Evolutionary conservation across 2,329 filamentous ascomycete genomes (phyloP).

Genomic region (Ceratocystis destructans): DNA sequence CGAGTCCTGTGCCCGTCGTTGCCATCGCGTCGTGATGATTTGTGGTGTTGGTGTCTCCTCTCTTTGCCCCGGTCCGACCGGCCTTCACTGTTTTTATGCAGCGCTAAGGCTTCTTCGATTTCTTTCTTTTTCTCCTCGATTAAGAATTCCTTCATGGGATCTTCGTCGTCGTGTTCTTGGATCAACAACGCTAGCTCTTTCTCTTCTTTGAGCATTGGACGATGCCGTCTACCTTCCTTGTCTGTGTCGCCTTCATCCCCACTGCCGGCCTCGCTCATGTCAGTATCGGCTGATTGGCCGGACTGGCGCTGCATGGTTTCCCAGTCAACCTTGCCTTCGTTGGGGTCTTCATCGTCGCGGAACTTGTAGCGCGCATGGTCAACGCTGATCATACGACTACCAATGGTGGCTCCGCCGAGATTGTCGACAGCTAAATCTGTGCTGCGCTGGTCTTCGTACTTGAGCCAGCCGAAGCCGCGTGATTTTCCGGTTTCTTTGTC

Average conservation of each 20-base stretch:
- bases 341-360: slow-evolving; percentile 60
- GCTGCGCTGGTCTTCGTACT: slow-evolving; percentile 95
- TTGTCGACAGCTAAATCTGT: slow-evolving; percentile 95
- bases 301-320: slow-evolving; percentile 43
- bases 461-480: slow-evolving; percentile 87
- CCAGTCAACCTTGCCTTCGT: slow-evolving; percentile 46
- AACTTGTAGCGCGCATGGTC: slow-evolving; percentile 89
- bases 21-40: slow-evolving; percentile 21
- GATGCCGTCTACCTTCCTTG: slow-evolving; percentile 30
- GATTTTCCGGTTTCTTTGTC: slow-evolving; percentile 96
- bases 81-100: slow-evolving; percentile 35
- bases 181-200: slow-evolving; percentile 62
- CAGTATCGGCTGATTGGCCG: slow-evolving; percentile 32
- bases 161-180: slow-evolving; percentile 77
- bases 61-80: slow-evolving; percentile 6
- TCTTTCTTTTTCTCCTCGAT: slow-evolving; percentile 87
- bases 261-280: slow-evolving; percentile 24
- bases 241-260: slow-evolving; percentile 36
- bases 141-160: slow-evolving; percentile 90
- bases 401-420: slow-evolving; percentile 69
- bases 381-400: slow-evolving; percentile 68
- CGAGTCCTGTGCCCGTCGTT: background rate
- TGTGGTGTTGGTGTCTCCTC: slow-evolving; percentile 29
- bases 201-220: slow-evolving; percentile 68
- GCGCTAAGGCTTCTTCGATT: slow-evolving; percentile 52